phyloP scores from a whole-genome alignment of 306 rosid species.

The Cicer bijugum region DNA sequence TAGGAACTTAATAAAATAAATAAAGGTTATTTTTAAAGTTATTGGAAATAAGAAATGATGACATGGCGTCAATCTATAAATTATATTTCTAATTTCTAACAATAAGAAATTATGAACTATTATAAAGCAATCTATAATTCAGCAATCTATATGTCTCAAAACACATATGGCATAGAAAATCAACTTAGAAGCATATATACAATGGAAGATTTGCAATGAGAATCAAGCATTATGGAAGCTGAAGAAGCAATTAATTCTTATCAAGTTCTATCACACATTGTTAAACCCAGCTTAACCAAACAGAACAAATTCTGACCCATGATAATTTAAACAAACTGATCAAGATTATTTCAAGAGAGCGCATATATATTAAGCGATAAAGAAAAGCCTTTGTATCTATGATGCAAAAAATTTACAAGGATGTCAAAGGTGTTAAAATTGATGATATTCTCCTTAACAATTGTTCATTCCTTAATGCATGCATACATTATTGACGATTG shows the following conservation, averaged over 20 bases:
- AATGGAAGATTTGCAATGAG: background rate
- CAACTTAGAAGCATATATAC: slow-evolving; percentile 1
- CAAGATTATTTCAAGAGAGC: background rate
- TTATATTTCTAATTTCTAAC: background rate
- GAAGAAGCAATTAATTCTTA: background rate
- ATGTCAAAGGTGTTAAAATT: too few relatives aligned
- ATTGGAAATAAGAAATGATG: too few relatives aligned
- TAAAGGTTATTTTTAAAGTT: too few relatives aligned
- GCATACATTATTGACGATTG: too few relatives aligned
- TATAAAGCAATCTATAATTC: background rate
- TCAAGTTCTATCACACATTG: slow-evolving; percentile 26
- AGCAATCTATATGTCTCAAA: background rate
- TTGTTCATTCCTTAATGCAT: too few relatives aligned
- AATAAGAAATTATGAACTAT: background rate
- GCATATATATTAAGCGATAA: too few relatives aligned
- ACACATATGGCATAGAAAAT: background rate
- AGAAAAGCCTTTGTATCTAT: too few relatives aligned
- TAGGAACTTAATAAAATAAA: too few relatives aligned
- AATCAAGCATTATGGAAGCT: background rate
- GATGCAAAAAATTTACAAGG: too few relatives aligned
- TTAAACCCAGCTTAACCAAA: slow-evolving; percentile 21
- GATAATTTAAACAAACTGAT: too few relatives aligned
- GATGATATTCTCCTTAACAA: too few relatives aligned
- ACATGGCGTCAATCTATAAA: too few relatives aligned
- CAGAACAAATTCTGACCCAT: background rate